Conservation (phyloP, 2,329 filamentous ascomycete genomes). For the Pseudogymnoascus sp. region DNA sequence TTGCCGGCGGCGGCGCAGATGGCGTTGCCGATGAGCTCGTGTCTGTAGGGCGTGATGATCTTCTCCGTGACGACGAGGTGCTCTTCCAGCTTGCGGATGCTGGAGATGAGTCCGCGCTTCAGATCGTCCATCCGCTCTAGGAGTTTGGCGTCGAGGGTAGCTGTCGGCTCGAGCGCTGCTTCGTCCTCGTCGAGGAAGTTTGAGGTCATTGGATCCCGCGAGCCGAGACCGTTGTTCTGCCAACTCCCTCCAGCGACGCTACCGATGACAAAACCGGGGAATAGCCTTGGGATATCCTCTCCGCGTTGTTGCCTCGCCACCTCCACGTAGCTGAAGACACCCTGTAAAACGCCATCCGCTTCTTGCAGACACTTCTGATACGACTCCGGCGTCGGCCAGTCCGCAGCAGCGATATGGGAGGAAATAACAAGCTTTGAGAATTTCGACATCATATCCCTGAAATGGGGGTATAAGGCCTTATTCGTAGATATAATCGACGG, state of each 20-base stretch:
- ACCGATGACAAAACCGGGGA: slow-evolving; percentile 87
- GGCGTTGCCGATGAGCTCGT: slow-evolving; percentile 73
- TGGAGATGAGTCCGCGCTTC: slow-evolving; percentile 76
- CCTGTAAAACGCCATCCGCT: slow-evolving; percentile 90
- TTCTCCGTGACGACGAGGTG: slow-evolving; percentile 71
- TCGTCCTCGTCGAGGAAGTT: slow-evolving; percentile 85
- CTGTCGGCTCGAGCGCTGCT: slow-evolving; percentile 60
- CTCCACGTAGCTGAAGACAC: slow-evolving; percentile 94
- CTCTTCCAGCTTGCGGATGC: slow-evolving; percentile 81
- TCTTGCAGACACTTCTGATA: slow-evolving; percentile 93
- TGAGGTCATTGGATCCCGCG: slow-evolving; percentile 66
- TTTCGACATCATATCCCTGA: slow-evolving; percentile 98
- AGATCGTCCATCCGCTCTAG: slow-evolving; percentile 80
- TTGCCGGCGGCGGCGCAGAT: slow-evolving; percentile 72
- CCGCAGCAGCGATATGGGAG: slow-evolving; percentile 92
- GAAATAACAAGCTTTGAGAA: slow-evolving; percentile 99
- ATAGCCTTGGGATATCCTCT: slow-evolving; percentile 85
- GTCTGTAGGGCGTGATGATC: slow-evolving; percentile 69
- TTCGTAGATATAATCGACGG: slow-evolving; percentile 99
- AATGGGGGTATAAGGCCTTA: slow-evolving; percentile 93
- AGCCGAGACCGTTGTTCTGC: slow-evolving; percentile 63
- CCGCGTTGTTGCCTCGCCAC: slow-evolving; percentile 88
- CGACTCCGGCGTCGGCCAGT: slow-evolving; percentile 91
- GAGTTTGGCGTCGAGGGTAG: slow-evolving; percentile 66
- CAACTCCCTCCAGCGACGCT: slow-evolving; percentile 80